phyloP scores from a whole-genome alignment of 192 early-diverging fungal species.

The Rhizophagus clarus region DNA sequence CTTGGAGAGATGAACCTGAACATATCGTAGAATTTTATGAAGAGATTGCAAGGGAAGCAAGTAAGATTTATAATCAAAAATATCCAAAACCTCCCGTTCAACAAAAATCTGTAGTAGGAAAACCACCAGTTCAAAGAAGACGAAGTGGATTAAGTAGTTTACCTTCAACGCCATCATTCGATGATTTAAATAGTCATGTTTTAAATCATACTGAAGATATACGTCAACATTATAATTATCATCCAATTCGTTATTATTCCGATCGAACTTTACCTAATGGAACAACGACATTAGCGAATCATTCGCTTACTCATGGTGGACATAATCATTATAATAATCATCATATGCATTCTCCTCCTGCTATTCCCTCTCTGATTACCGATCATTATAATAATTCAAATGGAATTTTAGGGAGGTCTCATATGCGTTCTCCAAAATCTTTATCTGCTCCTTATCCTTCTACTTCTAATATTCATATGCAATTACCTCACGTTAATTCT shows the following conservation, averaged over 20 bases:
- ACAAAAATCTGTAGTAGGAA: not conserved
- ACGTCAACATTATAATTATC: not conserved
- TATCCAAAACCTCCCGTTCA: slow-evolving; percentile 4
- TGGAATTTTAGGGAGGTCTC: not conserved
- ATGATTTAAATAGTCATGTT: not conserved
- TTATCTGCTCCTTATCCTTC: slow-evolving; percentile 2
- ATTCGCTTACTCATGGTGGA: not conserved
- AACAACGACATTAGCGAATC: not conserved
- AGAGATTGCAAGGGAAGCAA: slow-evolving; percentile 9
- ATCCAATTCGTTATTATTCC: not conserved
- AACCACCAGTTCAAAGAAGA: not conserved
- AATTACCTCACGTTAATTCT: slow-evolving; percentile 9
- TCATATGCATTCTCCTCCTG: slow-evolving; percentile 11
- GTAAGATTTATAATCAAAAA: slow-evolving; percentile 25
- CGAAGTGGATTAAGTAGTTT: not conserved
- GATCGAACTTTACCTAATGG: slow-evolving; percentile 5
- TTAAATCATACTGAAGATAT: not conserved
- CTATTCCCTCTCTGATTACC: not conserved
- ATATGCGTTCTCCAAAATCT: not conserved
- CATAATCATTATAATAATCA: not conserved
- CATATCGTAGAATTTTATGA: slow-evolving; percentile 18
- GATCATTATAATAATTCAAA: not conserved
- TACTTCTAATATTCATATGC: slow-evolving; percentile 1
- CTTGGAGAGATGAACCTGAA: slow-evolving; percentile 23
- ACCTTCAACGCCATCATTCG: not conserved